Evolutionary conservation across 768 basidiomycete genomes (phyloP), one percentile per base, ranked within the genome.

Genomic region (Cubamyces lactineus): DNA sequence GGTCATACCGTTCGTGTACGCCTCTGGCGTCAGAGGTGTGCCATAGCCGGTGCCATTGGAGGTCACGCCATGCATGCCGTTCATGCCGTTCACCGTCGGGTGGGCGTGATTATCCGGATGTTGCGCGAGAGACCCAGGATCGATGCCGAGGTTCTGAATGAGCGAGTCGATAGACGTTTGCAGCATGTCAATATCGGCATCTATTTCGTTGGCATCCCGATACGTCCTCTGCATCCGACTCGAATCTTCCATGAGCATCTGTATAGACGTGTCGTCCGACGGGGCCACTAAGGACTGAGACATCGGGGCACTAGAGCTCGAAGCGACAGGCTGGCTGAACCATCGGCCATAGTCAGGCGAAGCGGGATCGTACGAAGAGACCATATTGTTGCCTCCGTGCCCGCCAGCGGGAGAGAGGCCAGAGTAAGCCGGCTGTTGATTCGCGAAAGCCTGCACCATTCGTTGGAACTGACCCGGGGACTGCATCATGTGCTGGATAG

Each of bases 131-230:
- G 75, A 39, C 12, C 50, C 61, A 19, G 86, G 78, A 69, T 92
- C 88, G 50, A 90, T 72, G 7, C 89, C 89, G 48, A 93, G 80
- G 50, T 82, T 82, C 64, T 88, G 80, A 30, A 94, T 89, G 62
- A 95, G 78, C 6, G 83, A 82, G 61, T 91, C 83, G 45, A 96
- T 86, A 61, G 84, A 86, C 13, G 75, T 77, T 63, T 89, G 84
- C 55, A 94, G 74, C 40, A 84, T 83, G 64, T 87, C 86, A 26
- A 94, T 89, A 58, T 91, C 89, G 48, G 82, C 80, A 61, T 87
- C 85, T 47, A 94, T 86, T 63, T 88, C 88, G 26, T 79, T 71
- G 0, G 90, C 78, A 38, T 78, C 80, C 49, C 78, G 82, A 79
- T 89, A 92, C 0, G 81, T 75, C 65, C 81, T 79, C 51, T 86